Percentiles rank a stretch among this genome's conserved stretches.
Conservation (phyloP, 495 filamentous ascomycete genomes). For the Symbiotaphrina buchneri region DNA sequence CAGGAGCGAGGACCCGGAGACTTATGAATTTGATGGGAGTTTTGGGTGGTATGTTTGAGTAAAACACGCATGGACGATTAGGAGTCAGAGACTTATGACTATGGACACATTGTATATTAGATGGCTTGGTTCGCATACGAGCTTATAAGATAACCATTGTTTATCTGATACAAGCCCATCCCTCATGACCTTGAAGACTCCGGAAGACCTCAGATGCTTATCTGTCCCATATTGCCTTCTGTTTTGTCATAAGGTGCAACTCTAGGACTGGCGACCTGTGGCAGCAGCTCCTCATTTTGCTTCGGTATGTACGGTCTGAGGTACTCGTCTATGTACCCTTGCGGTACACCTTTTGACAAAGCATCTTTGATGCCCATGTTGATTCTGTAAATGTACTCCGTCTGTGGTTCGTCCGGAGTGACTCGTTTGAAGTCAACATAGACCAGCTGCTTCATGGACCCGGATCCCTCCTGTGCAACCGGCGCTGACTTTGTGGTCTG, state of each 20-base stretch:
- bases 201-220: too few species aligned
- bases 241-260: too few species aligned
- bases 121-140: too few species aligned
- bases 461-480: slow-evolving; percentile 17
- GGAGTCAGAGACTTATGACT: too few species aligned
- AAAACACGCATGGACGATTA: too few species aligned
- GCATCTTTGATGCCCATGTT: slow-evolving; percentile 44
- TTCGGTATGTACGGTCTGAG: slow-evolving; percentile 32
- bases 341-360: slow-evolving; percentile 27
- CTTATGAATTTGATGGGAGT: slow-evolving; percentile 12
- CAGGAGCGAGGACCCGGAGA: slow-evolving; percentile 9
- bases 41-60: slow-evolving; percentile 14
- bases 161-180: too few species aligned
- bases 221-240: too few species aligned
- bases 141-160: too few species aligned
- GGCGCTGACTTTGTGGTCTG: too few species aligned
- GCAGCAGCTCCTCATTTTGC: too few species aligned
- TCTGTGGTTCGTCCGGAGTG: slow-evolving; percentile 18
- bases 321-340: slow-evolving; percentile 28
- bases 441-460: slow-evolving; percentile 23
- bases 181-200: too few species aligned
- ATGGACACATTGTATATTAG: not conserved
- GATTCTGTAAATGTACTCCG: slow-evolving; percentile 46
- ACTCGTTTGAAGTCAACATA: slow-evolving; percentile 30
- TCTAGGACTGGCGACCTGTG: too few species aligned